phyloP scores from a whole-genome alignment of 805 yeast genomes.

The Pichia scutulata region DNA sequence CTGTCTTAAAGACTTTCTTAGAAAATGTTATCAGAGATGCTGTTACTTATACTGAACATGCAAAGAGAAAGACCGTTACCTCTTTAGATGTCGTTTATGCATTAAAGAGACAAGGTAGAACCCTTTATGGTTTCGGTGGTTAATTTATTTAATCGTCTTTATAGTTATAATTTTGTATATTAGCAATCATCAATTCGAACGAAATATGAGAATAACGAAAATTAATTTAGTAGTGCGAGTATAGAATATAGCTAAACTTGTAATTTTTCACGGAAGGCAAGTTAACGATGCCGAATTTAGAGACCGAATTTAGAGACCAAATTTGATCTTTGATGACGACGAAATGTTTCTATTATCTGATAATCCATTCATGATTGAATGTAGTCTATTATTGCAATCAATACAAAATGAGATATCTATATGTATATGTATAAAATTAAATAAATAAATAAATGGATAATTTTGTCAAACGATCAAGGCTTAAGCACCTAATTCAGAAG shows the following conservation, averaged over 20 bases:
- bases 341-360: too few relatives aligned
- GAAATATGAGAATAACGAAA: not conserved
- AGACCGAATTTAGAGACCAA: too few relatives aligned
- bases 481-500: conserved; percentile 16
- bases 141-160: conserved; percentile 32
- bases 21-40: conserved; percentile 98
- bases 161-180: conserved; percentile 6
- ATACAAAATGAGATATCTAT: not conserved
- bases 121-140: conserved; percentile 99
- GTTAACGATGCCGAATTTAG: too few relatives aligned
- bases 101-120: conserved; percentile 99
- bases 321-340: too few relatives aligned
- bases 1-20: conserved; percentile 89
- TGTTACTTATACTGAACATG: conserved; percentile 99
- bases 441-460: not conserved
- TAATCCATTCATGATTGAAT: too few relatives aligned
- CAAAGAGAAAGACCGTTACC: conserved; percentile 99
- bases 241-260: too few relatives aligned
- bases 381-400: not conserved
- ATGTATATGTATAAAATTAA: not conserved
- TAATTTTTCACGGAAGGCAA: too few relatives aligned
- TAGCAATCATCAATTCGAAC: conserved; percentile 2
- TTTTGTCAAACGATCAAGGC: not conserved
- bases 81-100: conserved; percentile 98
- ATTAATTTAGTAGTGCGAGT: too few relatives aligned